phyloP scores from a whole-genome alignment of 108 stramenopile genomes.

The Seminavis robusta region DNA sequence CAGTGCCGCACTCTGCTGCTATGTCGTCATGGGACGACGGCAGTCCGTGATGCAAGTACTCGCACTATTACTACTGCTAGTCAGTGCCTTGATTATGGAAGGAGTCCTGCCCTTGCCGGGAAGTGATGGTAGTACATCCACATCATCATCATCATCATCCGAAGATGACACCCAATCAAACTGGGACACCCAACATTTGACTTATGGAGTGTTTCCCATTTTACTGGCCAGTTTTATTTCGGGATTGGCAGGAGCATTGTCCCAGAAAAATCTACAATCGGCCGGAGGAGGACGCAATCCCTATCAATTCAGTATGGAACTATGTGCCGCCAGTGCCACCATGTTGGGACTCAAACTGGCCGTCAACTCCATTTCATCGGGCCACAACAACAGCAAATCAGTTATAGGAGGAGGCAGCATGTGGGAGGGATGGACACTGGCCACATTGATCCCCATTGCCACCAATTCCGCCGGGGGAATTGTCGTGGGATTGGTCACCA shows the following conservation, averaged over 20 bases:
- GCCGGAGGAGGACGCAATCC: slow-evolving; percentile 66
- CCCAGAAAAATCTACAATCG: slow-evolving; percentile 83
- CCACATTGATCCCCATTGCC: slow-evolving; percentile 80
- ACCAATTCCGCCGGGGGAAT: slow-evolving; percentile 89
- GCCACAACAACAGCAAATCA: slow-evolving; percentile 62
- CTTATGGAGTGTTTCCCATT: slow-evolving; percentile 78
- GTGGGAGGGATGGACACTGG: slow-evolving; percentile 71
- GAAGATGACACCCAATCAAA: slow-evolving; percentile 8
- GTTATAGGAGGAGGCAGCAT: slow-evolving; percentile 66
- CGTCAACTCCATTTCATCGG: slow-evolving; percentile 39
- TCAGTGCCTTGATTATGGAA: slow-evolving; percentile 82
- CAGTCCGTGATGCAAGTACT: slow-evolving; percentile 81
- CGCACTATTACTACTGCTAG: slow-evolving; percentile 76
- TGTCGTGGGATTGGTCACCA: slow-evolving; percentile 91
- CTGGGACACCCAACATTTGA: slow-evolving; percentile 46
- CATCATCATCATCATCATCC: slow-evolving; percentile 1
- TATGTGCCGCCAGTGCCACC: slow-evolving; percentile 63
- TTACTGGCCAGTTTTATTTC: slow-evolving; percentile 82
- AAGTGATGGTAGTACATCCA: not conserved
- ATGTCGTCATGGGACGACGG: slow-evolving; percentile 78
- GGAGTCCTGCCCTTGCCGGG: slow-evolving; percentile 7
- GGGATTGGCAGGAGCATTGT: slow-evolving; percentile 86
- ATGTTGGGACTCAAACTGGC: slow-evolving; percentile 46
- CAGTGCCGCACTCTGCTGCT: slow-evolving; percentile 90
- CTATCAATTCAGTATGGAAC: slow-evolving; percentile 85